Base-by-base conservation (phyloP, 2,329 filamentous ascomycete genomes). In the Colletotrichum brevisporum region DNA sequence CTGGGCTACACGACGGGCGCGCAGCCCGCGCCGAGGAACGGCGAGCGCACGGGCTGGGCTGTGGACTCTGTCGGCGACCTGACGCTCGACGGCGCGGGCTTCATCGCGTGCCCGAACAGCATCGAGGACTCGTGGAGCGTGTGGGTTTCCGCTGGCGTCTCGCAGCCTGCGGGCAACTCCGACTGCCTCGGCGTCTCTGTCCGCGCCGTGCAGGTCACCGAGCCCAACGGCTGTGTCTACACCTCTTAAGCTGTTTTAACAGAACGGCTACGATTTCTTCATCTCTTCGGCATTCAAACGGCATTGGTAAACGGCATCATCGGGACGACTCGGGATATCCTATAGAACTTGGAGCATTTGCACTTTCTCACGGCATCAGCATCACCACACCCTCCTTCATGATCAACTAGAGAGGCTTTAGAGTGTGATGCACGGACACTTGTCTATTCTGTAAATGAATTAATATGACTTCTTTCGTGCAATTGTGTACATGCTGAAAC, bases 81-180 rank as follows among this genome's bases (percentile, higher is more conserved):
- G 43, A 78, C 76, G 60, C 86, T 89, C 71, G 76, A 79, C 41
- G 82, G 82, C 52, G 68, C 69, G 2, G 75, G 78, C 65, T 82
- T 89, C 74, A 74, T 87, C 58, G 88, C 87, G 24, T 91, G 89
- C 82, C 86, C 87, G 47, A 78, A 77, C 73, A 77, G 78, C 73
- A 74, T 79, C 63, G 79, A 83, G 2, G 81, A 78, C 6, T 77
- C 83, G 18, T 88, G 81, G 81, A 75, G 71, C 56, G 55, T 84
- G 72, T 83, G 81, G 80, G 72, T 81, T 8, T 54, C 67, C 13
- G 67, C 75, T 12, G 81, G 78, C 5, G 56, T 76, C 36, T 4
- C 52, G 21, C 73, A 78, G 59, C 83, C 84, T 43, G 82, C 71
- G 4, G 76, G 78, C 13, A 78, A 78, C 74, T 54, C 76, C 59